Conservation (phyloP, 2,329 filamentous ascomycete genomes). For the Intubia oerlemansii region DNA sequence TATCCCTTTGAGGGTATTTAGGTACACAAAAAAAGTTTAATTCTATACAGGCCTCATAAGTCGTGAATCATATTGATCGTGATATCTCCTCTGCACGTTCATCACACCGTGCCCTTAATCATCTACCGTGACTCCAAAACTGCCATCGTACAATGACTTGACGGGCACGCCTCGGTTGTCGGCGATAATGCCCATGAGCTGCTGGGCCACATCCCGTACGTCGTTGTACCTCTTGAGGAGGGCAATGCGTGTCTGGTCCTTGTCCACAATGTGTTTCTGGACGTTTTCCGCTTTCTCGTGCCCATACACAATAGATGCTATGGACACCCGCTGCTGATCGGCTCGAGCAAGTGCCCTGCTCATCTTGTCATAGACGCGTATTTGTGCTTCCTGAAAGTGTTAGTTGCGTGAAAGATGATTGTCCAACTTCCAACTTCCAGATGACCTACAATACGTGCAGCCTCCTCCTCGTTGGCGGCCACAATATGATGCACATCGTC, state of each 20-base stretch:
- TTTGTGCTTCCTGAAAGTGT: background rate
- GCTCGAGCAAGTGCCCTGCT: constrained; percentile 3
- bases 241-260: constrained; percentile 9
- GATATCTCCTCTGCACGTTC: no score
- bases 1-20: no score
- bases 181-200: constrained; percentile 17
- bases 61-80: no score
- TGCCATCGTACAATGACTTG: constrained; percentile 12
- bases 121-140: constrained; percentile 13
- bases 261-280: background rate
- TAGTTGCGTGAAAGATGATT: no score
- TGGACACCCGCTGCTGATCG: constrained; percentile 1
- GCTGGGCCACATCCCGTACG: constrained; percentile 17
- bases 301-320: background rate
- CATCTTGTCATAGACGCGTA: constrained; percentile 4
- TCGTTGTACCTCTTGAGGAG: constrained; percentile 17
- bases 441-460: no score
- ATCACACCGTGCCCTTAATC: constrained; percentile 5
- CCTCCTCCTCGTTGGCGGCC: no score
- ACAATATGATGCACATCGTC: no score
- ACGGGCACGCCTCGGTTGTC: constrained; percentile 15
- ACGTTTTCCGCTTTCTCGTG: no score
- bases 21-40: no score
- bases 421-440: no score
- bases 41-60: background rate